Percentiles rank a stretch among this genome's conserved stretches.
Evolutionary conservation across 805 yeast genomes (phyloP).

Genomic region (Candida tammaniensis): DNA sequence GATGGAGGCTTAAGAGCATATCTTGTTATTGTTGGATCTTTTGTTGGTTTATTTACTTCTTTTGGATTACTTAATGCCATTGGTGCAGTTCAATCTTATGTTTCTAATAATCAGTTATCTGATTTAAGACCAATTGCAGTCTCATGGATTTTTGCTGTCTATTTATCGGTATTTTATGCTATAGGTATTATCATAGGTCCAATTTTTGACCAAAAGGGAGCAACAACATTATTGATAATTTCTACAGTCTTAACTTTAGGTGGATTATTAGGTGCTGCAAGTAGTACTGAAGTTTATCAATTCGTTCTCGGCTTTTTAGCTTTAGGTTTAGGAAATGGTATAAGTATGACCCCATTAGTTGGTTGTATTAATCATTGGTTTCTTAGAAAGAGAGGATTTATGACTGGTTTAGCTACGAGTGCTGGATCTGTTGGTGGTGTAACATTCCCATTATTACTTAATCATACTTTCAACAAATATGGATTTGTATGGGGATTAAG

Average conservation of each 20-base stretch:
- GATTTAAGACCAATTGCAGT: conserved; percentile 44
- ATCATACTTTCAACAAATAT: conserved; percentile 39
- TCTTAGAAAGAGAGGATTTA: conserved; percentile 48
- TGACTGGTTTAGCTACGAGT: conserved; percentile 59
- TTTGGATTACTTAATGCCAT: conserved; percentile 57
- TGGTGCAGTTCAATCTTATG: conserved; percentile 63
- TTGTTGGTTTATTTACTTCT: conserved; percentile 51
- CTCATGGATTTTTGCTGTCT: conserved; percentile 65
- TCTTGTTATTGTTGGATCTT: conserved; percentile 54
- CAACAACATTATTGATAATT: conserved; percentile 38
- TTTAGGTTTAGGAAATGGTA: conserved; percentile 57
- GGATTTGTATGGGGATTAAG: conserved; percentile 64
- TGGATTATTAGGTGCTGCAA: conserved; percentile 58
- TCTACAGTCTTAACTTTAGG: conserved; percentile 43
- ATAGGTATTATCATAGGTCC: conserved; percentile 55
- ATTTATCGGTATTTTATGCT: conserved; percentile 46
- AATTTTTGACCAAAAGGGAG: conserved; percentile 62
- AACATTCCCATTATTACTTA: conserved; percentile 52
- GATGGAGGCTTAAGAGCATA: conserved; percentile 65
- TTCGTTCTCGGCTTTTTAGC: conserved; percentile 59
- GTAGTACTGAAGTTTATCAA: conserved; percentile 52
- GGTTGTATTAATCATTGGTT: conserved; percentile 70
- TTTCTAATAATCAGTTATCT: conserved; percentile 52
- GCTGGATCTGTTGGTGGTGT: conserved; percentile 71
- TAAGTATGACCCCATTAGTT: conserved; percentile 57